Conservation (phyloP, 78 protist genomes). For the Goniomonas avonlea region DNA sequence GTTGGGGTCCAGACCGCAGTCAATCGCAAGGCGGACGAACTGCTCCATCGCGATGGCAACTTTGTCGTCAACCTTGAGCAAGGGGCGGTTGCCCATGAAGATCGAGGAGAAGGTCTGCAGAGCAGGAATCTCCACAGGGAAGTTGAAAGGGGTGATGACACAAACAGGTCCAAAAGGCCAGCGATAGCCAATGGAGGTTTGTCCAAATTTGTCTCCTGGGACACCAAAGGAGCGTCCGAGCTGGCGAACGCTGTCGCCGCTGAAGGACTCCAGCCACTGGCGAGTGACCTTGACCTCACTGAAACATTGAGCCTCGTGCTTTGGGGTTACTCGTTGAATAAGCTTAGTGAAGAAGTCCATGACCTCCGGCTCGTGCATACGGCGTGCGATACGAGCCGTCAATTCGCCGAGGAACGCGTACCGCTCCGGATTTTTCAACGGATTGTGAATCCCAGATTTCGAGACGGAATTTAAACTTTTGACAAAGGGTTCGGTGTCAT, state of each 20-base stretch:
- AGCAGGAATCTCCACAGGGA: slow-evolving; percentile 43
- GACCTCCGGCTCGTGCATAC: background rate
- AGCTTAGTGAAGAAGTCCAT: slow-evolving; percentile 8
- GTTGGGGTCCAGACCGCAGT: slow-evolving; percentile 17
- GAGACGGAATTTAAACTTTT: background rate
- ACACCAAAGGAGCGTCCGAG: slow-evolving; percentile 6
- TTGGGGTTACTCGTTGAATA: slow-evolving; percentile 35
- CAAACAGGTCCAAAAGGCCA: slow-evolving; percentile 33
- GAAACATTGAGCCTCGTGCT: slow-evolving; percentile 9
- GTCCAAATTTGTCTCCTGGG: slow-evolving; percentile 29
- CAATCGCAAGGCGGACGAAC: background rate
- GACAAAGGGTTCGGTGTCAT: slow-evolving; percentile 20
- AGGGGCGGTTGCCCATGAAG: slow-evolving; percentile 46
- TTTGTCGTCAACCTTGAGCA: slow-evolving; percentile 25
- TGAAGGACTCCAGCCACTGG: slow-evolving; percentile 21
- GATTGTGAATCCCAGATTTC: slow-evolving; percentile 43
- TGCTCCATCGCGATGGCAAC: slow-evolving; percentile 37
- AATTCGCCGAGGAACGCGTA: background rate
- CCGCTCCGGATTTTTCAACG: slow-evolving; percentile 25
- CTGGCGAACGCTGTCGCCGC: slow-evolving; percentile 9
- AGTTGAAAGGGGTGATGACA: slow-evolving; percentile 47
- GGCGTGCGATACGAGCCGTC: background rate
- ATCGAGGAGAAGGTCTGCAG: background rate
- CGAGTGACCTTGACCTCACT: slow-evolving; percentile 24
- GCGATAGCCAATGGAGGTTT: background rate